Base-by-base conservation (phyloP, 352 stramenopile genomes). In the Aphanomyces astaci region DNA sequence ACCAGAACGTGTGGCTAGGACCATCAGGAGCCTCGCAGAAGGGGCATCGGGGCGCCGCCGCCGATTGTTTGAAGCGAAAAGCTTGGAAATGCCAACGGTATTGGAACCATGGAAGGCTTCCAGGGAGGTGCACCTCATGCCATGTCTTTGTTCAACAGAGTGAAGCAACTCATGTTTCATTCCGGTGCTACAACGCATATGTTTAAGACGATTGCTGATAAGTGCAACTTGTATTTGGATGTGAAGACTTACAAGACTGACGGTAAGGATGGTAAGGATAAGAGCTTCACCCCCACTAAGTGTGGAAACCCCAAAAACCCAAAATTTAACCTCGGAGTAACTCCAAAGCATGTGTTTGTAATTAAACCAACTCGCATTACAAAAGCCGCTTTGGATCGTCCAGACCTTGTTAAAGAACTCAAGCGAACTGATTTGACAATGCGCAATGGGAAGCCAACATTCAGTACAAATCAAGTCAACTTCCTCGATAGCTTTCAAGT, bases 101-200 rank as follows among this genome's bases (percentile, higher is more conserved):
- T n/a, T n/a, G n/a, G n/a, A n/a, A n/a, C n/a, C n/a, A n/a, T n/a
- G n/a, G n/a, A n/a, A n/a, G n/a, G n/a, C n/a, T n/a, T n/a, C n/a
- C n/a, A n/a, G n/a, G n/a, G n/a, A n/a, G n/a, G n/a, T n/a, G n/a
- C n/a, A n/a, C n/a, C n/a, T n/a, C n/a, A n/a, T n/a, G n/a, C n/a
- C n/a, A n/a, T n/a, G n/a, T n/a, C n/a, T n/a, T n/a, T n/a, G n/a
- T n/a, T 75, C 3, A 66, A 71, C 15, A 66, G 72, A 52, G 70
- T 75, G 33, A 72, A 66, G 36, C 71, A 75, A 57, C 69, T 66
- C 45, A 75, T 75, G 70, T 75, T 72, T 56, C 59, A 69, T 39
- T 70, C 63, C 40, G 71, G 71, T 43, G 65, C 62, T 49, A 75
- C 71, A 49, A 63, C 65, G 56, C 59, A 75, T 72, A 72, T 75